Conservation (phyloP, 164 flowering plant species). For the Stephania cephalantha region DNA sequence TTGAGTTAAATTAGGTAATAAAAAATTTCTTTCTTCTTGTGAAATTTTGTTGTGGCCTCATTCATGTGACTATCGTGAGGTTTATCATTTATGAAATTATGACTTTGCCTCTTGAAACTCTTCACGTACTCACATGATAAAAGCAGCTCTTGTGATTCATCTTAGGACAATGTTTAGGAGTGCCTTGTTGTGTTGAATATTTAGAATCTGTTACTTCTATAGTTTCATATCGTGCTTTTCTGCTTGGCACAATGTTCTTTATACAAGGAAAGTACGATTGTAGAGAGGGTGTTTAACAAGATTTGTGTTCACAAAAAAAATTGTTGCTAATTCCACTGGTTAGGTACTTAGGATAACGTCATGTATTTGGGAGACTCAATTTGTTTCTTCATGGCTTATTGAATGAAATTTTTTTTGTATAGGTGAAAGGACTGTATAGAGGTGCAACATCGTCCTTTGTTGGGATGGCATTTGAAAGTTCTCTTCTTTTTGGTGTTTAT, state of each 20-base stretch:
- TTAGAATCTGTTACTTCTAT: neutral
- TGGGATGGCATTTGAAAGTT: slow-evolving; percentile 93
- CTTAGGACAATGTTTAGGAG: too few relatives aligned
- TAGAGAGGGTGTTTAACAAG: neutral
- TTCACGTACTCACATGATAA: too few relatives aligned
- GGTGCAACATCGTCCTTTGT: slow-evolving; percentile 92
- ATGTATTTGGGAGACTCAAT: neutral
- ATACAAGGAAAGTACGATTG: neutral
- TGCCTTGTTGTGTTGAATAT: too few relatives aligned
- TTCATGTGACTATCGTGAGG: neutral
- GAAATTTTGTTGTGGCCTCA: neutral
- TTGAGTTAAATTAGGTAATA: neutral
- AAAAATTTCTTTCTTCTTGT: too few relatives aligned
- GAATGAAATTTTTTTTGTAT: slow-evolving; percentile 15
- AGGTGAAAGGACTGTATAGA: slow-evolving; percentile 90
- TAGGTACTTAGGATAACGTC: too few relatives aligned
- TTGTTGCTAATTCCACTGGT: too few relatives aligned
- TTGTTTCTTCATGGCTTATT: neutral
- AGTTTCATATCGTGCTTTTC: neutral
- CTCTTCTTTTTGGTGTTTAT: slow-evolving; percentile 82
- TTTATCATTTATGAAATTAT: neutral
- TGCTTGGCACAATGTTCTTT: neutral
- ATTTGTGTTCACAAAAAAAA: neutral
- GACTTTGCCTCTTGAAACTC: neutral
- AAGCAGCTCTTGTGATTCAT: too few relatives aligned